Evolutionary conservation across 257 asterid genomes (phyloP).

Genomic region (Lycium ferocissimum): DNA sequence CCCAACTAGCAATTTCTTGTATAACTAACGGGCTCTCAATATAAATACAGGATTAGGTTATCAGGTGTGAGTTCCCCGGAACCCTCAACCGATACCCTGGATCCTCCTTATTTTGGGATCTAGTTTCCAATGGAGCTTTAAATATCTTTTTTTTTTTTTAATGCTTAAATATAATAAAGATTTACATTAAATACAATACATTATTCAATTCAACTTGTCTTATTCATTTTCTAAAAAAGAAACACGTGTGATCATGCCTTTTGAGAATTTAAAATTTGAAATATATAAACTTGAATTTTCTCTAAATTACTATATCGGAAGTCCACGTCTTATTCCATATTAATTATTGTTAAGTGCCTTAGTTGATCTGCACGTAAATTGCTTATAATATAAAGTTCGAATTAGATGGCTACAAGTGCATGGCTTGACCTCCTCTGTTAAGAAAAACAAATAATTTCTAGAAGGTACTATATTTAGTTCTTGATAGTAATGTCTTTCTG

Average conservation of each 20-base stretch:
- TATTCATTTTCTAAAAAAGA: too few relatives aligned
- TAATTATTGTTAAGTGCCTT: neutral
- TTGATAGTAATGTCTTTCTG: neutral
- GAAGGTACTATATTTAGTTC: neutral
- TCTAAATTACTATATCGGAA: neutral
- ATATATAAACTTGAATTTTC: neutral
- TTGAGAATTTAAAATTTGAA: neutral
- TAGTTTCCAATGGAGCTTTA: too few relatives aligned
- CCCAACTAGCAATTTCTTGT: too few relatives aligned
- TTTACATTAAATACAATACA: too few relatives aligned
- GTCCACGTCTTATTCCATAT: neutral
- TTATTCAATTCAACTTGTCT: too few relatives aligned
- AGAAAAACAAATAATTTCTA: constrained; percentile 10
- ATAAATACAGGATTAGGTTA: too few relatives aligned
- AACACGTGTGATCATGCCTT: neutral
- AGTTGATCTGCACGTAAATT: neutral
- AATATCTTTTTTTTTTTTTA: too few relatives aligned
- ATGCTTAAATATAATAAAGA: too few relatives aligned
- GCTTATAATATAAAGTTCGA: neutral
- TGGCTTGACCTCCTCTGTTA: neutral
- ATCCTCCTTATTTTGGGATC: too few relatives aligned
- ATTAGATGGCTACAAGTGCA: neutral
- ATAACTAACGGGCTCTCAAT: too few relatives aligned
- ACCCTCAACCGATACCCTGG: too few relatives aligned
- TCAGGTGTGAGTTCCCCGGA: too few relatives aligned